Conservation (phyloP, 352 stramenopile species). For the Pythium guiyangense region DNA sequence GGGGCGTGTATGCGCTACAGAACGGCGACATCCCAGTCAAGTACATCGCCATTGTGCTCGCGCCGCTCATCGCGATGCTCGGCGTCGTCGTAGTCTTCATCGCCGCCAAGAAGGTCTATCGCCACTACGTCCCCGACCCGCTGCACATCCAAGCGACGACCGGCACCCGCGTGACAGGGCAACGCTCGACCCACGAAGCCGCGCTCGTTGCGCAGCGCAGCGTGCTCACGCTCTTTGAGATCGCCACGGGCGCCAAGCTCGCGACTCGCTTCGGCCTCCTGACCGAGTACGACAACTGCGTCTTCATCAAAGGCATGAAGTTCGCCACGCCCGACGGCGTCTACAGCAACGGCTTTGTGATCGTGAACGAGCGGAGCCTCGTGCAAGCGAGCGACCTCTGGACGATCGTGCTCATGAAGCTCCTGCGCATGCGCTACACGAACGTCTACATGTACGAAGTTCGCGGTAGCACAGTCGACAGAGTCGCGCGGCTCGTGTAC, state of each 20-base stretch:
- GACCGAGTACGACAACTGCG: slow-evolving; percentile 22
- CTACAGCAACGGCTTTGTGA: slow-evolving; percentile 15
- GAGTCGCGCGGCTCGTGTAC: slow-evolving; percentile 7
- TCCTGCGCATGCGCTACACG: slow-evolving; percentile 2
- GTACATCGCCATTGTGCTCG: neutral
- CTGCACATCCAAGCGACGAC: neutral
- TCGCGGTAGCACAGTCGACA: slow-evolving; percentile 4
- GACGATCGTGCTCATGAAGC: slow-evolving; percentile 8
- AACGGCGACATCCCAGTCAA: neutral
- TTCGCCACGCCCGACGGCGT: slow-evolving; percentile 19
- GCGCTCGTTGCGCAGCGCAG: neutral
- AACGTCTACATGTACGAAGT: slow-evolving; percentile 14
- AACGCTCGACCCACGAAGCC: neutral
- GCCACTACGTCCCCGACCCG: slow-evolving; percentile 9
- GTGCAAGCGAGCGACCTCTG: neutral
- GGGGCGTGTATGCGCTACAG: slow-evolving; percentile 8
- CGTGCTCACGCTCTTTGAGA: slow-evolving; percentile 23
- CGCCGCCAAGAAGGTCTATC: slow-evolving; percentile 23
- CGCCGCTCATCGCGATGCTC: neutral
- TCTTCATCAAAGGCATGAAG: slow-evolving; percentile 32
- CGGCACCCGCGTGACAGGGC: neutral
- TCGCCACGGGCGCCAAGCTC: slow-evolving; percentile 19
- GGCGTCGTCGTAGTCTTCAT: neutral
- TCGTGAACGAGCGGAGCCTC: slow-evolving; percentile 4
- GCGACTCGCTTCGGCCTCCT: slow-evolving; percentile 20